Conservation (phyloP, 768 basidiomycete genomes). For the Kwoniella europaea region DNA sequence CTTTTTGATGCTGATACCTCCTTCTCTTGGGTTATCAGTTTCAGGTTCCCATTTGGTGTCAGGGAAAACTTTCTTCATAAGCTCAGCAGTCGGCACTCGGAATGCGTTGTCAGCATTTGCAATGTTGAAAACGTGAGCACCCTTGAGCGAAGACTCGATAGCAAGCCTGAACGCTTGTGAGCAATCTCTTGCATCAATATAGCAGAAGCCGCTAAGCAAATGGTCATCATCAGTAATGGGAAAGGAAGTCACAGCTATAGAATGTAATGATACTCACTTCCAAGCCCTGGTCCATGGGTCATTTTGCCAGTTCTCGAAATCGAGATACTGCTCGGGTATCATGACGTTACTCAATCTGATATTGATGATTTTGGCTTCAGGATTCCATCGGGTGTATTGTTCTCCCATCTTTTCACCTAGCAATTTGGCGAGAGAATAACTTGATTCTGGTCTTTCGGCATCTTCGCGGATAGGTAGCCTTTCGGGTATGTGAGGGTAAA, state of each 20-base stretch:
- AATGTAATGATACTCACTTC: conserved; percentile 44
- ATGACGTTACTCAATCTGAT: conserved; percentile 56
- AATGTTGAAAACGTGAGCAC: conserved; percentile 55
- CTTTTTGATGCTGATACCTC: conserved; percentile 53
- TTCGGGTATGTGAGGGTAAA: conserved; percentile 41
- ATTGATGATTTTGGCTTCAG: conserved; percentile 49
- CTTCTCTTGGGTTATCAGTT: conserved; percentile 47
- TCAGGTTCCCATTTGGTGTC: conserved; percentile 47
- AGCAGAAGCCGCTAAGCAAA: conserved; percentile 48
- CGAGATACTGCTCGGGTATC: conserved; percentile 48
- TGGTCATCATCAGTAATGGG: not conserved
- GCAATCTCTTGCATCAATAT: conserved; percentile 55
- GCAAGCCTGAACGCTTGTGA: conserved; percentile 52
- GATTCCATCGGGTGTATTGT: conserved; percentile 48
- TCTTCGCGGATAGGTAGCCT: conserved; percentile 45
- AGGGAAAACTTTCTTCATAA: conserved; percentile 51
- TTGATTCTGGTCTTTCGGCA: conserved; percentile 40
- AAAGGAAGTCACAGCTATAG: not conserved
- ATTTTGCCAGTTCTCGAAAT: conserved; percentile 51
- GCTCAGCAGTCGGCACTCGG: conserved; percentile 41
- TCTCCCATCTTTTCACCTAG: conserved; percentile 53
- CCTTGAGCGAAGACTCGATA: conserved; percentile 44
- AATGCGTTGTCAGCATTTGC: conserved; percentile 52
- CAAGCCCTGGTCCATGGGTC: conserved; percentile 48
- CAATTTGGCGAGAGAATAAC: conserved; percentile 54